Conservation (phyloP, 805 yeast genomes). For the Brettanomyces bruxellensis region DNA sequence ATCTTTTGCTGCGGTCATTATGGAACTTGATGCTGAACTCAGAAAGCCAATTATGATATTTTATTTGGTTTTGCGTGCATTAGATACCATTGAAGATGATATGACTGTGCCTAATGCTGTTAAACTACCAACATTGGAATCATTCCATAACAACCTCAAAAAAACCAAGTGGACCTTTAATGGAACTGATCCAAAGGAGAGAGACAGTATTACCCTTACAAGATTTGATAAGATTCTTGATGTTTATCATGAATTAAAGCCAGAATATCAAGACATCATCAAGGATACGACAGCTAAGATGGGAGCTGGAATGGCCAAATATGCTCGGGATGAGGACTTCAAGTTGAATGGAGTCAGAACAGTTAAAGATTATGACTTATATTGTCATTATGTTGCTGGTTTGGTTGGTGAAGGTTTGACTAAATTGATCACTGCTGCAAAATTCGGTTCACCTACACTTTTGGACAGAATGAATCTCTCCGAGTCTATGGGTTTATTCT, state of each 20-base stretch:
- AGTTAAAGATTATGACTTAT: constrained; percentile 72
- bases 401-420: constrained; percentile 95
- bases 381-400: constrained; percentile 97
- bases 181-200: constrained; percentile 67
- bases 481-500: constrained; percentile 87
- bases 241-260: constrained; percentile 66
- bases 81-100: constrained; percentile 95
- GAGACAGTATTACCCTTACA: constrained; percentile 73
- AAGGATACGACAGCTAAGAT: constrained; percentile 69
- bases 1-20: constrained; percentile 89
- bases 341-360: constrained; percentile 74
- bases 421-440: constrained; percentile 65
- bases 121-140: constrained; percentile 67
- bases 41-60: constrained; percentile 76
- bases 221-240: constrained; percentile 62
- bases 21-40: constrained; percentile 84
- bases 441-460: constrained; percentile 50
- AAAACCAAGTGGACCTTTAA: constrained; percentile 72
- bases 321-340: constrained; percentile 67
- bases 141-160: constrained; percentile 55
- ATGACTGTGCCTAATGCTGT: constrained; percentile 68
- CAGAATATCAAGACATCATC: constrained; percentile 70
- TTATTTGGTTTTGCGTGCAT: constrained; percentile 78
- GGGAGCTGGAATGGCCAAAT: constrained; percentile 99
- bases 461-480: constrained; percentile 49